Evolutionary conservation across 345 rosid species (phyloP), one percentile per base, ranked within the genome.

Genomic region (Arabis hirsuta): DNA sequence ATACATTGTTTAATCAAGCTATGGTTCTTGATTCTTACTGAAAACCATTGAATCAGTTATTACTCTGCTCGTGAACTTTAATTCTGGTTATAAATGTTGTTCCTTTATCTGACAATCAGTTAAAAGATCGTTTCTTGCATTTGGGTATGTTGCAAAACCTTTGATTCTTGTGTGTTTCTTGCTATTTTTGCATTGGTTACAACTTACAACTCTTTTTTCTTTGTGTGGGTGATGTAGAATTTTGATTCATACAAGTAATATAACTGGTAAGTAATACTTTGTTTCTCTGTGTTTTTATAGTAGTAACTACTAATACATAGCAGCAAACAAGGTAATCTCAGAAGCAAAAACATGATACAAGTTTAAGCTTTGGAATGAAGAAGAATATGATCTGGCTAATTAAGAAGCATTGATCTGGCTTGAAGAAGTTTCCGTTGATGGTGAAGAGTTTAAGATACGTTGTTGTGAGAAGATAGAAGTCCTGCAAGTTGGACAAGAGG

Each of bases 401-500:
- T 16, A 16, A 64, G 67, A 74, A 74, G 61, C 55, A 67, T 31
- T 52, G 67, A 22, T 58, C 8, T 74, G 14, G 62, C 10, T 32
- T 51, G 67, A 31, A 58, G 67, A 16, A 41, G 55, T 27, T 57
- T 57, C 61, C 9, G 13, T 19, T 29, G 65, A 46, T 22, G 65
- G 27, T 45, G 38, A 4, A 67, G 72, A 43, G 63, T 55, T 39
- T 22, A 20, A 22, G 39, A 12, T 55, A 19, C 32, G 32, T 29
- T 29, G 43, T 4, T 73, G 53, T 56, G 71, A n/a, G 43, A 83
- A 69, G 62, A 84, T 83, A 78, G 51, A 68, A 59, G 82, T 69
- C 16, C 98, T 88, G 73, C 96, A 92, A 62, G 90, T 88, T 47
- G 98, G 97, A 63, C 97, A 91, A 0, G 97, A 84, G 14, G 85